Evolutionary conservation across 2,329 filamentous ascomycete genomes (phyloP).

Genomic region (Alternaria brassicicola): DNA sequence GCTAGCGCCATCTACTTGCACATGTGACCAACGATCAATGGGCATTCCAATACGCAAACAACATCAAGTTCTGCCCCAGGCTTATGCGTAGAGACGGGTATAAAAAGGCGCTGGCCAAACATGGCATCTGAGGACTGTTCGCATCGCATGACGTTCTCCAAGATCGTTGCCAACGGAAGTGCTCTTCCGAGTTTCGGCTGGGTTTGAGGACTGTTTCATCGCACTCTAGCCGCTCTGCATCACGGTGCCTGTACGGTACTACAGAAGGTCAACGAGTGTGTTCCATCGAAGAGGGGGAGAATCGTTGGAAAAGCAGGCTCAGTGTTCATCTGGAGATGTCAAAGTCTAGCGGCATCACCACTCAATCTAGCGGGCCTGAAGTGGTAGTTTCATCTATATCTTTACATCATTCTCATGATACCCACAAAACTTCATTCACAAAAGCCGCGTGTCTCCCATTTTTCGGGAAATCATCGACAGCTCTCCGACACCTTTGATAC

Average conservation of each 20-base stretch:
- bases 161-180: conserved; percentile 5
- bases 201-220: conserved; percentile 40
- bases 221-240: not conserved
- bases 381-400: not conserved
- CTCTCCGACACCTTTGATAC: conserved; percentile 32
- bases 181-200: conserved; percentile 27
- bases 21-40: not conserved
- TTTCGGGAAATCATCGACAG: conserved; percentile 23
- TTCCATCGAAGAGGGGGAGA: rapidly evolving
- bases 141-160: conserved; percentile 1
- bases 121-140: not conserved
- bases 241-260: not conserved
- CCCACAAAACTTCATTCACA: not conserved
- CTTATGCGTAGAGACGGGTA: not conserved
- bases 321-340: not conserved
- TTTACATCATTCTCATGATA: not conserved
- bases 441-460: conserved; percentile 22
- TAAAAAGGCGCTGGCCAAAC: not conserved
- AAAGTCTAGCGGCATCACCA: not conserved
- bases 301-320: not conserved
- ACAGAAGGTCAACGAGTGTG: not conserved
- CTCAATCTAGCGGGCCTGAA: not conserved
- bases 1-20: not conserved
- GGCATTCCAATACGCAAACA: not conserved
- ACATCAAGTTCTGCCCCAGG: not conserved